These are phyloP conservation scores for Papiliotrema terrestris DNA, from an alignment of 1,284 basidiomycete species.

Conservation along the genomic window DNA sequence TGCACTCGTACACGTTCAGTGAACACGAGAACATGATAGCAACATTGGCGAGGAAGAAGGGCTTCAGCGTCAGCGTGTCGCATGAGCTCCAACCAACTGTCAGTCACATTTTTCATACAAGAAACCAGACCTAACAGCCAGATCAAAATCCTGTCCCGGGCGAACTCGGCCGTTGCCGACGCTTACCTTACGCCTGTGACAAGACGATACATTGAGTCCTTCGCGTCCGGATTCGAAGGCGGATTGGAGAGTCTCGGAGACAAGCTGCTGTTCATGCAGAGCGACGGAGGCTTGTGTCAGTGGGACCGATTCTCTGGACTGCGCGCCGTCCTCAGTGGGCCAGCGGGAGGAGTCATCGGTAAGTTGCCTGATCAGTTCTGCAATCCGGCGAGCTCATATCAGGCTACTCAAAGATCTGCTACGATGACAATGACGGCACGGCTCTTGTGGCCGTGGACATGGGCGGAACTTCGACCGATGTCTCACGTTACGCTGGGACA, in stretches of 20 bases:
- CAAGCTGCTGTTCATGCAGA: slow-evolving; percentile 67
- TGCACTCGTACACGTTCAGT: slow-evolving; percentile 47
- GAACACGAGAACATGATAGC: slow-evolving; percentile 66
- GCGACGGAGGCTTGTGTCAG: slow-evolving; percentile 67
- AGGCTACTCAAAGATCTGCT: slow-evolving; percentile 8
- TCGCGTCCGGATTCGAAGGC: slow-evolving; percentile 83
- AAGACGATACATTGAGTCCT: slow-evolving; percentile 80
- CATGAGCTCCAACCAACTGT: slow-evolving; percentile 77
- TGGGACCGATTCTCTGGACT: slow-evolving; percentile 69
- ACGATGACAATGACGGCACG: slow-evolving; percentile 7
- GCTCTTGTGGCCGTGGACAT: slow-evolving; percentile 54
- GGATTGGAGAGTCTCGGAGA: slow-evolving; percentile 22
- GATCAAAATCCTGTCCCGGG: slow-evolving; percentile 88
- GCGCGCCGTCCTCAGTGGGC: slow-evolving; percentile 67
- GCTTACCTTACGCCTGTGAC: slow-evolving; percentile 94
- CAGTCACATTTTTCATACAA: no score
- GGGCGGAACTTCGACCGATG: slow-evolving; percentile 86
- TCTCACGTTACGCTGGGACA: slow-evolving; percentile 77
- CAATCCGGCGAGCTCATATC: no score
- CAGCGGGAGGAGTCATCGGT: slow-evolving; percentile 42
- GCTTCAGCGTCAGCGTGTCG: slow-evolving; percentile 81
- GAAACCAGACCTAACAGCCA: neutral
- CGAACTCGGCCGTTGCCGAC: slow-evolving; percentile 87
- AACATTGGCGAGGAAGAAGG: slow-evolving; percentile 67
- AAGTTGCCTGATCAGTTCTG: no score